Evolutionary conservation across 148 eudicot species (phyloP), one percentile per base, ranked within the genome.

Genomic region (Rhododendron mucronatum): DNA sequence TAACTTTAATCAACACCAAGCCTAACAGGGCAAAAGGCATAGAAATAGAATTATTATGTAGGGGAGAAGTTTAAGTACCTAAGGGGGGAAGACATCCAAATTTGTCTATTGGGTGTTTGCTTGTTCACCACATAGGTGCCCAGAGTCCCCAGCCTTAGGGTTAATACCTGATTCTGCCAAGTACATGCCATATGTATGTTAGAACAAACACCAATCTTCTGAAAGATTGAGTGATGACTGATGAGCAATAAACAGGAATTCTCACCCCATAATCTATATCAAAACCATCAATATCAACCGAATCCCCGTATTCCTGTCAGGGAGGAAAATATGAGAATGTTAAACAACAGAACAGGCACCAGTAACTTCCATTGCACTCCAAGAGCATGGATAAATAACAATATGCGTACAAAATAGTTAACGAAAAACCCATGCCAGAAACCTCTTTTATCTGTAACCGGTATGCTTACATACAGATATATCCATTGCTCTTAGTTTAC

Each of bases 191-290:
- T 1, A 28, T 53, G 21, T 18, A 11, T 37, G 47, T 73, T 35
- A 75, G 50, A 79, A 78, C 50, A 78, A 53, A 85, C 35, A 74
- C 76, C 7, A 61, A 86, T 74, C 26, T 15, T 2, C 5, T 6
- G 48, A 67, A 59, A 85, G 45, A 8, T 26, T 45, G 41, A 26
- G 65, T 28, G 37, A 50, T 45, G 41, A 26, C 51, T 28, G 37
- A 50, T 33, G 11, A 63, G 79, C 23, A 48, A 10, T 7, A 77
- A 28, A 9, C 35, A 53, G 48, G 67, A 45, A 74, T 71, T 91
- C 95, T 92, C 87, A 95, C 98, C 96, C 98, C 99, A 88, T 94
- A 96, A 86, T 96, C 99, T 82, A 96, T 93, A 78, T 96, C 99
- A 88, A 91, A 95, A 86, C 96, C 98, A 92, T 95, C 99, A 59